phyloP scores from a whole-genome alignment of 805 yeast species.

The Zygosaccharomyces rouxii region DNA sequence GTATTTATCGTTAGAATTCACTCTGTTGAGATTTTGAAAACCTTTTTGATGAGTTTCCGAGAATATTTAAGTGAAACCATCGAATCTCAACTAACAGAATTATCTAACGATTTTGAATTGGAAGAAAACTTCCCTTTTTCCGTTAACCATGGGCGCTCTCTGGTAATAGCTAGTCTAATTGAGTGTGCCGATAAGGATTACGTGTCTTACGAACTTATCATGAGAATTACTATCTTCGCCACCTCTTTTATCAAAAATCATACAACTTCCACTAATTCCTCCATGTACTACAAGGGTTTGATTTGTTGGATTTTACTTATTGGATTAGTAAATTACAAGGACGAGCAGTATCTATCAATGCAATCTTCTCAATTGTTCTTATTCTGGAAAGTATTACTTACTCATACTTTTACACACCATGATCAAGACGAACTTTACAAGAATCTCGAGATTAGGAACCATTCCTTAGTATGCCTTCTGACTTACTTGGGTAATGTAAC shows the following conservation, averaged over 20 bases:
- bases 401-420: constrained; percentile 44
- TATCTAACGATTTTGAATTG: constrained; percentile 35
- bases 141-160: constrained; percentile 39
- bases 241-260: constrained; percentile 41
- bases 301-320: constrained; percentile 59
- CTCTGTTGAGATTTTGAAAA: constrained; percentile 37
- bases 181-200: constrained; percentile 38
- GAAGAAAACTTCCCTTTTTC: constrained; percentile 28
- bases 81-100: constrained; percentile 32
- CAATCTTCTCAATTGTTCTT: constrained; percentile 55
- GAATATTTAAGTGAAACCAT: constrained; percentile 37
- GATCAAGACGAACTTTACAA: constrained; percentile 36
- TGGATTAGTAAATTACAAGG: constrained; percentile 59
- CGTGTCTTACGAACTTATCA: constrained; percentile 43
- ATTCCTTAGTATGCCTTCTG: constrained; percentile 54
- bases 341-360: constrained; percentile 48
- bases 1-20: constrained; percentile 41
- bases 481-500: constrained; percentile 44
- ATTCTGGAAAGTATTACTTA: constrained; percentile 59
- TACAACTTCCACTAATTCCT: constrained; percentile 30
- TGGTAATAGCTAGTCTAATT: constrained; percentile 37
- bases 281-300: constrained; percentile 37
- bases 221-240: constrained; percentile 43
- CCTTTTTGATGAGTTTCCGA: constrained; percentile 34
- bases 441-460: constrained; percentile 50